Evolutionary conservation across 108 stramenopile genomes (phyloP).

Genomic region (Cyclotella atomus): DNA sequence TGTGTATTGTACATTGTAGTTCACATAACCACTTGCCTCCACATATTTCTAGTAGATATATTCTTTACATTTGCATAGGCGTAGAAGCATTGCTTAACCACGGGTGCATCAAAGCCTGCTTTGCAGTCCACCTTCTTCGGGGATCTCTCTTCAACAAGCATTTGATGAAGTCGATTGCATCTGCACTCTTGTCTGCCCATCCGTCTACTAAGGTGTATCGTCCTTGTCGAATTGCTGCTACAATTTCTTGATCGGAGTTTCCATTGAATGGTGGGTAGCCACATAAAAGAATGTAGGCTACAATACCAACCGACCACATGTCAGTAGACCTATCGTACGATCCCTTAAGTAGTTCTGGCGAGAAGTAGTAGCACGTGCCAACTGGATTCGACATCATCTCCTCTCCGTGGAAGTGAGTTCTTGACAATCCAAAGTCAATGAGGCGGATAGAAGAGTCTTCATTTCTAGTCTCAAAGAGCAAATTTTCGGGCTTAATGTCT

Average conservation of each 20-base stretch:
- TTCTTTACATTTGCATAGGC: not conserved
- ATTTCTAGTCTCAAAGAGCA: slow-evolving; percentile 13
- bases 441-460: slow-evolving; percentile 37
- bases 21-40: not conserved
- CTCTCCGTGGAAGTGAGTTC: slow-evolving; percentile 7
- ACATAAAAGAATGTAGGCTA: slow-evolving; percentile 89
- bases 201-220: slow-evolving; percentile 21
- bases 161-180: slow-evolving; percentile 29
- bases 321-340: slow-evolving; percentile 66
- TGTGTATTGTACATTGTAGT: not conserved
- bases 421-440: slow-evolving; percentile 58
- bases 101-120: slow-evolving; percentile 54
- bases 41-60: too few species aligned
- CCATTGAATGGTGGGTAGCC: slow-evolving; percentile 98
- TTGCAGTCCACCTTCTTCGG: slow-evolving; percentile 54
- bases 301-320: slow-evolving; percentile 95
- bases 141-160: slow-evolving; percentile 54
- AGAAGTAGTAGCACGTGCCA: slow-evolving; percentile 69
- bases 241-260: slow-evolving; percentile 85
- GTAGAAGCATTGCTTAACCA: slow-evolving; percentile 12
- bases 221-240: slow-evolving; percentile 49
- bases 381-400: slow-evolving; percentile 13
- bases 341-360: slow-evolving; percentile 62
- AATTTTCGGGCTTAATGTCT: slow-evolving; percentile 67
- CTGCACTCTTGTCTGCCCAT: slow-evolving; percentile 15